Evolutionary conservation across 306 rosid species (phyloP).

Genomic region (Cicer bijugum): DNA sequence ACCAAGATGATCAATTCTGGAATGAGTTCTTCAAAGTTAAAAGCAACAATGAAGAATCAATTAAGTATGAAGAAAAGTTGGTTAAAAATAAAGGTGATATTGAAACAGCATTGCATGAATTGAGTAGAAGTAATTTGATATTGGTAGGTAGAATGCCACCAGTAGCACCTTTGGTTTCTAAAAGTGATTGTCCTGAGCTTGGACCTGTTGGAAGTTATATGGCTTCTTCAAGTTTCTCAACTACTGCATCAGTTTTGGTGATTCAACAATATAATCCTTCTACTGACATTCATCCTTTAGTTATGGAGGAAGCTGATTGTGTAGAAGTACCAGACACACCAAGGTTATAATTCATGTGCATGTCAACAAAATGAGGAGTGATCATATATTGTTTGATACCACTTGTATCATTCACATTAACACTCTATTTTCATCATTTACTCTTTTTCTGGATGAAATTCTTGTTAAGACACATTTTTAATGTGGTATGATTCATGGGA

Average conservation of each 20-base stretch:
- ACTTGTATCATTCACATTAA: too few relatives aligned
- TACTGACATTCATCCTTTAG: slow-evolving; percentile 49
- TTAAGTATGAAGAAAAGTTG: slow-evolving; percentile 51
- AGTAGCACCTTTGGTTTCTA: slow-evolving; percentile 49
- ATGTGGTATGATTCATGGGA: too few relatives aligned
- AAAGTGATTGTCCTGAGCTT: slow-evolving; percentile 63
- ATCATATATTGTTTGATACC: too few relatives aligned
- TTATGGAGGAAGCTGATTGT: slow-evolving; percentile 51
- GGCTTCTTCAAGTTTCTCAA: slow-evolving; percentile 59
- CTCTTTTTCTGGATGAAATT: too few relatives aligned
- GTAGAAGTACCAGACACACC: slow-evolving; percentile 48
- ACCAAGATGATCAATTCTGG: slow-evolving; percentile 50
- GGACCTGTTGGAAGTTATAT: slow-evolving; percentile 71
- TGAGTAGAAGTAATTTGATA: slow-evolving; percentile 53
- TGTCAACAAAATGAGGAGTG: background rate
- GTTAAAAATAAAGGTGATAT: slow-evolving; percentile 57
- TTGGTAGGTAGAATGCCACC: slow-evolving; percentile 68
- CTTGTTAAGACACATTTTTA: too few relatives aligned
- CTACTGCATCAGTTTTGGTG: slow-evolving; percentile 59
- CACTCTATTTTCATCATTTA: too few relatives aligned
- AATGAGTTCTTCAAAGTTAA: slow-evolving; percentile 41
- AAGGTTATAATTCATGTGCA: background rate
- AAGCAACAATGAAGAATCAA: slow-evolving; percentile 43
- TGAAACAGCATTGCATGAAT: slow-evolving; percentile 44
- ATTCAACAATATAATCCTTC: slow-evolving; percentile 60